phyloP scores from a whole-genome alignment of 176 grass and related monocot genomes.

The Oryza meridionalis region DNA sequence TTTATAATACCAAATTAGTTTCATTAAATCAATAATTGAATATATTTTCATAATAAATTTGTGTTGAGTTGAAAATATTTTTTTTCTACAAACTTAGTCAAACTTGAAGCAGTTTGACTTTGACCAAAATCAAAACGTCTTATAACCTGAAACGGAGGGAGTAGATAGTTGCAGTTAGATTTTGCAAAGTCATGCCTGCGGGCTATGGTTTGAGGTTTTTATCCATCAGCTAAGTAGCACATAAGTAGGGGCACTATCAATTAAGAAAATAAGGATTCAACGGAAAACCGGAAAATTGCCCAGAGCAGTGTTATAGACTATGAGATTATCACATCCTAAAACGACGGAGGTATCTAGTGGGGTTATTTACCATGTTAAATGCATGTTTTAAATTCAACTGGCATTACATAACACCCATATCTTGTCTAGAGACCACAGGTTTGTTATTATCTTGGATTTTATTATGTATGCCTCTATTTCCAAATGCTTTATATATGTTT shows the following conservation, averaged over 20 bases:
- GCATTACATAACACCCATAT: background rate
- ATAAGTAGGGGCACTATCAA: background rate
- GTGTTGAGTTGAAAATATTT: too few relatives aligned
- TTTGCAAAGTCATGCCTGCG: conserved; percentile 1
- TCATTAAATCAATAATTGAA: too few relatives aligned
- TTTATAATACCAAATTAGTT: too few relatives aligned
- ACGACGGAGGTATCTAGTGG: too few relatives aligned
- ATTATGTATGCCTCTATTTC: background rate
- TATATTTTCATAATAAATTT: too few relatives aligned
- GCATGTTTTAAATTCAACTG: background rate
- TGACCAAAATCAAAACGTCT: too few relatives aligned
- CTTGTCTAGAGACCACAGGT: background rate
- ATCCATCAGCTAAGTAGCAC: background rate
- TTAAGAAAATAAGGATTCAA: background rate
- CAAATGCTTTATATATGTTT: background rate
- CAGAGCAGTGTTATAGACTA: background rate
- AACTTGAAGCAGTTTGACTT: too few relatives aligned
- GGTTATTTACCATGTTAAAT: background rate
- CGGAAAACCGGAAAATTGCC: background rate
- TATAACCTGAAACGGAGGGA: too few relatives aligned
- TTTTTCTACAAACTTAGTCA: too few relatives aligned
- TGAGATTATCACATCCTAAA: too few relatives aligned
- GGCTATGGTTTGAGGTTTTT: background rate
- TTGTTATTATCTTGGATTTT: conserved; percentile 6
- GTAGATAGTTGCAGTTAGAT: background rate